phyloP scores from a whole-genome alignment of 2,329 filamentous ascomycete genomes.

The Calonectria pseudoturangicola region DNA sequence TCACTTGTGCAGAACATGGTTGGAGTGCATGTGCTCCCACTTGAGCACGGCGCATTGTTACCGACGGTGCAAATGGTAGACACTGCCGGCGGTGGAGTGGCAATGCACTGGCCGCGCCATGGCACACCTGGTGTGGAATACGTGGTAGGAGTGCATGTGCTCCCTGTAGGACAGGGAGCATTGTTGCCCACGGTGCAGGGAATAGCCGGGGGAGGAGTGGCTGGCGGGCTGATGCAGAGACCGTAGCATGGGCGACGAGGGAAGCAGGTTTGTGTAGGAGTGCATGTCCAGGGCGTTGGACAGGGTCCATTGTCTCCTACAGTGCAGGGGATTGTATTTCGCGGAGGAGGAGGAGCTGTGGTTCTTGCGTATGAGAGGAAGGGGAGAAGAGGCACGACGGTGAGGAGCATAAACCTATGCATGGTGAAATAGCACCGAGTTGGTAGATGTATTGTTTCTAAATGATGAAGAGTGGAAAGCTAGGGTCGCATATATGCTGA shows the following conservation, averaged over 20 bases:
- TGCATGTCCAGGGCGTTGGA: not conserved
- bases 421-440: not conserved
- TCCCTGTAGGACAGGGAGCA: not conserved
- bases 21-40: not conserved
- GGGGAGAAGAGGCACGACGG: not conserved
- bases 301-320: not conserved
- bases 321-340: not conserved
- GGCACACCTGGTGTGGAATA: not conserved
- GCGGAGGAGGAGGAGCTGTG: not conserved
- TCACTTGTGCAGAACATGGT: not conserved
- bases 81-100: not conserved
- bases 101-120: not conserved
- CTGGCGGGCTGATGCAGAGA: not conserved
- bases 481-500: too few relatives aligned
- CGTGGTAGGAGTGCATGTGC: not conserved
- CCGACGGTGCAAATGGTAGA: not conserved
- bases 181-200: conserved; percentile 1
- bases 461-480: too few relatives aligned
- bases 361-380: not conserved
- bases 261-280: not conserved
- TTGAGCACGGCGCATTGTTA: not conserved
- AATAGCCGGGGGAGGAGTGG: not conserved
- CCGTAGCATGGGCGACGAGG: not conserved
- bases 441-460: not conserved
- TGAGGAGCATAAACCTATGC: not conserved